Base-by-base conservation (phyloP, 495 filamentous ascomycete genomes). In the Podospora didyma region DNA sequence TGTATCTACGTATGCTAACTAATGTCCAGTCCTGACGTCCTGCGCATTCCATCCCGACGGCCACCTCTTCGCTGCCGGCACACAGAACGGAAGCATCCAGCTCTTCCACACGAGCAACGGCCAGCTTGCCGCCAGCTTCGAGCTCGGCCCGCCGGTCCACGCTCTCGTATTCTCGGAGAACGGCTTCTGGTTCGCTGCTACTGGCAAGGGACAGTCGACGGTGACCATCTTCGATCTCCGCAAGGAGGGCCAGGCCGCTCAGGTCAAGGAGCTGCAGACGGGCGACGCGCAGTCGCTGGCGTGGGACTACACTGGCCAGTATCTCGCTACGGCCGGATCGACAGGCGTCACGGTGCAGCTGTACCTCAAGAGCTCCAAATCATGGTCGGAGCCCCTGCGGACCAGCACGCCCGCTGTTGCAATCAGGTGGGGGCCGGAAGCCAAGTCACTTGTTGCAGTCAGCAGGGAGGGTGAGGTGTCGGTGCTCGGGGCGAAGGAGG, bases 231-330 rank as follows among this genome's bases (percentile, higher is more conserved):
- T 92, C 79, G 92, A 97, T 72, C 79, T 98, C 41, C 88, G 94
- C 54, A 96, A 90, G 70, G 81, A 85, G 53, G 84, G 93, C 31
- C 89, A 86, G 60, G 84, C 86, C 31, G 83, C 85, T 46, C 76
- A 82, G 61, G 82, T 83, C 59, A 94, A 95, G 78, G 81, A 86
- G 24, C 76, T 97, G 19, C 90, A 97, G 44, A 87, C 89, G 53
- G 93, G 91, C 37, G 86, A 82, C 59, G 79, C 81, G 45, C 82
- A 96, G 49, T 81, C 79, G 23, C 77, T 96, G 54, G 75, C 79
- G 48, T 98, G 91, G 90, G 94, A 98, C 64, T 96, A 96, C 75
- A 94, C 89, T 19, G 94, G 92, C 21, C 94, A 97, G 69, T 98
- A 88, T 73, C 79, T 97, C 17, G 86, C 92, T 17, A 86, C 88